Base-by-base conservation (phyloP, 2,329 filamentous ascomycete species). In the Microascus cirrosus region DNA sequence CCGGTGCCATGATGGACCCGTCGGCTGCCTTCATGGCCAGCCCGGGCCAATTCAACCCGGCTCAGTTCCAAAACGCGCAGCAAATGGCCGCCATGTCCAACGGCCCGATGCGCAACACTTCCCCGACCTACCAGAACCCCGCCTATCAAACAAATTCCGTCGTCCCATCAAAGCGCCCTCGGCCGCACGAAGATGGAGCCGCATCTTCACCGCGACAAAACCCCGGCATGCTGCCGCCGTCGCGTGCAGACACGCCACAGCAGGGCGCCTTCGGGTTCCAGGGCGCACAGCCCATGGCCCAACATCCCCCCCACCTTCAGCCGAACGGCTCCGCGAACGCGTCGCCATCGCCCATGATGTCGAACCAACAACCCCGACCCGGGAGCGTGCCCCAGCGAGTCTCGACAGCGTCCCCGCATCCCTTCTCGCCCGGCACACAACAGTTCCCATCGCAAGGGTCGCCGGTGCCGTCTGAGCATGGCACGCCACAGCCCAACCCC, bases 261-360 rank as follows among this genome's bases (percentile, higher is more conserved):
- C 50, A 54, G 20, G 56, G 56, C 34, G 50, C 56, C 56, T 92
- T 86, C 32, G 84, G 83, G 63, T 93, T 86, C 70, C 88, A 86
- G 68, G 82, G 81, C 65, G 74, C 76, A 61, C 51, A 28, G 18
- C 45, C 45, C 24, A 84, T 85, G 70, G 77, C 78, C 54, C 81
- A 79, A 66, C 82, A 82, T 69, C 84, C 90, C n/a, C n/a, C n/a
- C 61, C 92, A 96, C 73, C 80, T 95, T 58, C 88, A 90, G 66
- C 83, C 87, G 63, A 87, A 89, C 66, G 86, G 86, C 56, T 91
- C 90, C 3, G 81, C 84, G 55, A 94, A 91, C 70, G 87, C 90
- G 61, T 96, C 90, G 45, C 93, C 93, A 12, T 97, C 94, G 7
- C 94, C 94, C 32, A 93, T 95, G 61, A 91, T 96, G 83, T 83